Conservation (phyloP, 805 yeast species). For the Cyberlindnera maritima region DNA sequence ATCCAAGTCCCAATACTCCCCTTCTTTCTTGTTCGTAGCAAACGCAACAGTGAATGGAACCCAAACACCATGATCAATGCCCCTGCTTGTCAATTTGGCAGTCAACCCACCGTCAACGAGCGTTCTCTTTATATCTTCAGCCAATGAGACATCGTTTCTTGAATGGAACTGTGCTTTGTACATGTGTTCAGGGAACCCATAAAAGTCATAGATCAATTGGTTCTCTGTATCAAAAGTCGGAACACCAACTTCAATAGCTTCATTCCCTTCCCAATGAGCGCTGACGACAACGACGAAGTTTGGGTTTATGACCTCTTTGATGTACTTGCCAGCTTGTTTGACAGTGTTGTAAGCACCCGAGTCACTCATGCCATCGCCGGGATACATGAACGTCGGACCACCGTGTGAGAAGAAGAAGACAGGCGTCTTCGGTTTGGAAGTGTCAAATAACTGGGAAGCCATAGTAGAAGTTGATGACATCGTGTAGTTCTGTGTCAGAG, state of each 20-base stretch:
- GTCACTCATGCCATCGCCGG: slow-evolving; percentile 45
- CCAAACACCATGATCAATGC: slow-evolving; percentile 84
- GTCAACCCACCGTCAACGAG: slow-evolving; percentile 43
- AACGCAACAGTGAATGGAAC: slow-evolving; percentile 76
- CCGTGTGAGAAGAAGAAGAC: slow-evolving; percentile 78
- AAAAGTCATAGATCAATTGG: slow-evolving; percentile 68
- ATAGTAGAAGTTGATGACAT: no score
- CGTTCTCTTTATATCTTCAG: slow-evolving; percentile 41
- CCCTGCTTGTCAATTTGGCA: slow-evolving; percentile 49
- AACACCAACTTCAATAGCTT: slow-evolving; percentile 47
- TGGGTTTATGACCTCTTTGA: slow-evolving; percentile 52
- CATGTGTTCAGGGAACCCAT: slow-evolving; percentile 65
- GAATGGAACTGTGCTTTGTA: slow-evolving; percentile 63
- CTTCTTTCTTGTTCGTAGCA: slow-evolving; percentile 32
- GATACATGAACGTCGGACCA: slow-evolving; percentile 74
- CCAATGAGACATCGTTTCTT: slow-evolving; percentile 39
- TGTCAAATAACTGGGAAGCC: no score
- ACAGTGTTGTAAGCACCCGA: slow-evolving; percentile 58
- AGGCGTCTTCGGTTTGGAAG: slow-evolving; percentile 38
- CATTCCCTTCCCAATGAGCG: slow-evolving; percentile 73
- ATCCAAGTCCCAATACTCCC: slow-evolving; percentile 28
- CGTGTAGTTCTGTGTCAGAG: no score
- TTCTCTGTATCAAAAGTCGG: slow-evolving; percentile 42
- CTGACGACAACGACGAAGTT: slow-evolving; percentile 64
- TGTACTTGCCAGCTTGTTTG: slow-evolving; percentile 47